Conservation (phyloP, 2,329 filamentous ascomycete species). For the Elsinoe batatas region DNA sequence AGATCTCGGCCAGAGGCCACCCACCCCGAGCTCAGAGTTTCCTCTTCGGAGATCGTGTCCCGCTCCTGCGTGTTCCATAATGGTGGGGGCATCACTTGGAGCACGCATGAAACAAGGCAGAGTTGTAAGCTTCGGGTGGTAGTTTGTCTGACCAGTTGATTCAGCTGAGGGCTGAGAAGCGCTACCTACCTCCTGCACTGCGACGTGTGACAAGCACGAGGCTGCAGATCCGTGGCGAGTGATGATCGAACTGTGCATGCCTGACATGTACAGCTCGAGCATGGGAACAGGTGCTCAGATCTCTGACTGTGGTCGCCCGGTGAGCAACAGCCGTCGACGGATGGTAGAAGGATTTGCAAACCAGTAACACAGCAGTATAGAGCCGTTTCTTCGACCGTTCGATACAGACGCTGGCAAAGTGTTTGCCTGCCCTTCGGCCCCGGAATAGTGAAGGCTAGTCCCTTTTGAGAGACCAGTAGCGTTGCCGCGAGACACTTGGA, state of each 20-base stretch:
- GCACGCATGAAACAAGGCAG: slow-evolving; percentile 5
- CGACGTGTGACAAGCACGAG: slow-evolving; percentile 6
- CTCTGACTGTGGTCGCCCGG: neutral
- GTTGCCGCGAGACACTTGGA: slow-evolving; percentile 14
- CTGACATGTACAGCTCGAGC: neutral
- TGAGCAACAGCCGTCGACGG: slow-evolving; percentile 5
- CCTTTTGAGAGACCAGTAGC: slow-evolving; percentile 8
- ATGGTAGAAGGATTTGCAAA: neutral
- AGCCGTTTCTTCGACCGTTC: slow-evolving; percentile 4
- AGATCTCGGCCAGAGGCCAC: slow-evolving; percentile 3
- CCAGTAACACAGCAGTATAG: neutral
- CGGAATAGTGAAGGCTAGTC: slow-evolving; percentile 13
- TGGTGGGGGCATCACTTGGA: neutral
- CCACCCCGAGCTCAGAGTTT: slow-evolving; percentile 2
- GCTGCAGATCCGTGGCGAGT: slow-evolving; percentile 4
- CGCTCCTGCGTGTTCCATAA: slow-evolving; percentile 4
- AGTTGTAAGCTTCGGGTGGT: neutral
- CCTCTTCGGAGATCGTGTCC: neutral
- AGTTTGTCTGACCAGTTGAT: neutral
- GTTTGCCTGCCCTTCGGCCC: slow-evolving; percentile 9
- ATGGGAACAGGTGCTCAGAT: neutral
- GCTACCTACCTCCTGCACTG: neutral
- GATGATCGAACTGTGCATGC: slow-evolving; percentile 6
- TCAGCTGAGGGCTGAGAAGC: neutral
- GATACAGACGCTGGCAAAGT: slow-evolving; percentile 2